Base-by-base conservation (phyloP, 306 rosid species). In the Ormosia emarginata region DNA sequence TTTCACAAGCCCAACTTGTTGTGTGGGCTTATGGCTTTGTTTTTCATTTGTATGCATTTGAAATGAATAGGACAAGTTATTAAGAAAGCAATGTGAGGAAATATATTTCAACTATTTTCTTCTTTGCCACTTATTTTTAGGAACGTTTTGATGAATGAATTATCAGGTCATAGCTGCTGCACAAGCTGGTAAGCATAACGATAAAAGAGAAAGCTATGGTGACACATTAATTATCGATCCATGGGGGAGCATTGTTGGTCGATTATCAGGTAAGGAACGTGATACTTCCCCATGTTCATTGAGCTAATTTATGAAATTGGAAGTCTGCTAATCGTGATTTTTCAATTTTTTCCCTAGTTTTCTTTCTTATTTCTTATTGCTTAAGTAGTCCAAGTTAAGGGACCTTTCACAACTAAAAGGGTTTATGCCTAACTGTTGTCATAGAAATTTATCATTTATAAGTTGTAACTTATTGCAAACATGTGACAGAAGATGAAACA, bases 151-250 rank as follows among this genome's bases (percentile, higher is more conserved):
- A 67, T 86, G 79, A 55, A 69, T 81, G 59, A 81, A 70, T 75
- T 84, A 41, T 77, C 87, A 95, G 99, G 99, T 95, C 75, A 88
- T 95, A 79, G 99, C 98, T 84, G 86, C 99, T n/a, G 90, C 99
- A 24, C 99, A 93, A 91, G 86, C 97, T 78, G 99, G 99, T 55
- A 85, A 78, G 53, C 88, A 92, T 83, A 93, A 86, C 4, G 93
- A 87, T 34, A 90, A 90, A 73, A 92, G 99, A 84, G 97, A 95
- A 86, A 90, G 98, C 88, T 89, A 92, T 8, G 99, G 98, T 8
- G 96, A 93, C 72, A 79, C 99, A 75, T 81, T 95, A 81, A 92
- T 95, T 65, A 91, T 95, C 15, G 98, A 95, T 83, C 99, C 98
- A 14, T 93, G 99, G 99, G 97, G 99, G 44, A 88, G 91, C 65